Base-by-base conservation (phyloP, 1,284 basidiomycete species). In the Cutaneotrichosporon cutaneum region DNA sequence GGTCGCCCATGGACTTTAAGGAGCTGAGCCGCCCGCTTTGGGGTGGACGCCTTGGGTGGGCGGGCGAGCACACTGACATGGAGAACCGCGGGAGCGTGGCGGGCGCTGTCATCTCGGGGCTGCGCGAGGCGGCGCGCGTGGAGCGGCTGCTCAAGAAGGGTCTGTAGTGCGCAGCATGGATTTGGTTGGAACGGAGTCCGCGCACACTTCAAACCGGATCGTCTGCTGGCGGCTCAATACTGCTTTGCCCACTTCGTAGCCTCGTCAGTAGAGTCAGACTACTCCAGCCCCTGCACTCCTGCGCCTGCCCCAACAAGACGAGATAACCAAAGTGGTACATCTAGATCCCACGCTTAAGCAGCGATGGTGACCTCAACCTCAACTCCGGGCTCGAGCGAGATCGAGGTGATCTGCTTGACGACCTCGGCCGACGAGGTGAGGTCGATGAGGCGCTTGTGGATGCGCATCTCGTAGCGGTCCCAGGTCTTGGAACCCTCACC, bases 401-500 rank as follows among this genome's bases (percentile, higher is more conserved):
- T 97, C 80, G 90, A 94, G 68, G 95, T 98, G 80, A 99, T 99
- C 85, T 99, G 95, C 87, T 99, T 99, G 83, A 99, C 96, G 73
- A 98, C 92, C 85, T 99, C 96, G 78, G 91, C 92, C 67, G 95
- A 95, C 64, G 94, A 94, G 85, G 95, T 93, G 70, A 99, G 85
- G 86, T 99, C 96, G 79, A 99, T 99, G 81, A 99, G 87, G 77
- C 96, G 92, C 86, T 99, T 99, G 90, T 99, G 95, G 73, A 99
- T 87, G 85, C 94, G 94, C 84, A 99, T 88, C 85, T 99, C 95
- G 83, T 94, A 99, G 77, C 92, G 89, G 83, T 99, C 96, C 96
- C 96, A 99, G 79, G 96, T 99, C 90, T 99, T 99, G 78, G 92
- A 95, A 86, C 96, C 96, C 84, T 99, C 96, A 94, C 96, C 96